Evolutionary conservation across 2,329 filamentous ascomycete species (phyloP).

Genomic region (Trichoderma semiorbis): DNA sequence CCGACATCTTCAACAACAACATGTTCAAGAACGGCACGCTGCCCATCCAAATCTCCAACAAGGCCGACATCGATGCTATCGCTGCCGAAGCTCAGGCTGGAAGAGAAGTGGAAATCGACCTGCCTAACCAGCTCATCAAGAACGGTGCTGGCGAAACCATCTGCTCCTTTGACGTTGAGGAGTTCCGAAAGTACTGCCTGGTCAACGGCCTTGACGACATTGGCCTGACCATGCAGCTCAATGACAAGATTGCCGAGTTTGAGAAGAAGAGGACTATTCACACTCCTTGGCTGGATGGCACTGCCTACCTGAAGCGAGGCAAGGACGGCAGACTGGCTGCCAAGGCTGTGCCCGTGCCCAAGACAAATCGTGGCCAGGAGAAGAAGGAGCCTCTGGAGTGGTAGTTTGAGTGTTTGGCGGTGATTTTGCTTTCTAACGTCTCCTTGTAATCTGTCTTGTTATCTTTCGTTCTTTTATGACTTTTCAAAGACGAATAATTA

Average conservation of each 20-base stretch:
- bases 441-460: not conserved
- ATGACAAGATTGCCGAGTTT: conserved; percentile 81
- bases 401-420: conserved; percentile 45
- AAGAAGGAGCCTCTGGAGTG: conserved; percentile 86
- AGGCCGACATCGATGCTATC: conserved; percentile 63
- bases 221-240: conserved; percentile 86
- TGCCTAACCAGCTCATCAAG: conserved; percentile 79
- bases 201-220: conserved; percentile 95
- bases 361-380: conserved; percentile 82
- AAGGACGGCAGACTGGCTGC: conserved; percentile 53
- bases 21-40: conserved; percentile 99
- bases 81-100: conserved; percentile 75
- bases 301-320: conserved; percentile 67
- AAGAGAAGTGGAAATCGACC: conserved; percentile 82
- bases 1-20: conserved; percentile 94
- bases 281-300: conserved; percentile 90
- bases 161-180: conserved; percentile 80
- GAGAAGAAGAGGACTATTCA: conserved; percentile 72
- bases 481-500: not conserved
- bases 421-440: not conserved
- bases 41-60: conserved; percentile 71
- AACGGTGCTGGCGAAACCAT: conserved; percentile 70
- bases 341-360: conserved; percentile 69
- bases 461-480: not conserved
- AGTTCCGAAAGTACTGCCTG: conserved; percentile 91